These are phyloP conservation scores for Rhizoclosmatium sp. DNA, from an alignment of 192 early-diverging fungal species.

Conservation along the genomic window DNA sequence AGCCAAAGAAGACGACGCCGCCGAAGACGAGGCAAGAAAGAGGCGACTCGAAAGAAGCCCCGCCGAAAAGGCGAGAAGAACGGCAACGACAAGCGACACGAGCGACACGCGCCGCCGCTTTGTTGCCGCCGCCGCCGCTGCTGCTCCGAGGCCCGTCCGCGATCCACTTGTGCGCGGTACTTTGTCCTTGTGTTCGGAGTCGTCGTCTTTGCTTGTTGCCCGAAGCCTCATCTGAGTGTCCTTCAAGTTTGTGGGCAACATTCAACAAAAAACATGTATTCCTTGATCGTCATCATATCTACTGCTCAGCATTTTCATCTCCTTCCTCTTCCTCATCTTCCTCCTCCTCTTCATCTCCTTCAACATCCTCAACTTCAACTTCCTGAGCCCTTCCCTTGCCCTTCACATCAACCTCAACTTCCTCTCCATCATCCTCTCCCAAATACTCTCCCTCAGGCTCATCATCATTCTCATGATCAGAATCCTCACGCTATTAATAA, in stretches of 20 bases:
- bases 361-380: constrained; percentile 83
- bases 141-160: too few species aligned
- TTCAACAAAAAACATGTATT: too few species aligned
- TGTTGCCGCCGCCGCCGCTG: background rate
- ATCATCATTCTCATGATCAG: constrained; percentile 66
- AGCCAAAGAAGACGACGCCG: too few species aligned
- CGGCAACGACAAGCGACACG: background rate
- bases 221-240: background rate
- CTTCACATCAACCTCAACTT: constrained; percentile 38
- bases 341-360: constrained; percentile 68
- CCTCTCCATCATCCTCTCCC: constrained; percentile 44
- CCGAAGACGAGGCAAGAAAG: background rate
- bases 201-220: background rate
- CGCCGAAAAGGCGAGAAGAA: background rate
- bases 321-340: constrained; percentile 9
- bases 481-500: constrained; percentile 61
- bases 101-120: background rate
- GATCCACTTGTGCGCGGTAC: background rate
- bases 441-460: constrained; percentile 41
- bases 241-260: too few species aligned
- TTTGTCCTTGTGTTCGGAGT: background rate
- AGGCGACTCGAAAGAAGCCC: background rate
- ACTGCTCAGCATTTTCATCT: background rate
- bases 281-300: too few species aligned
- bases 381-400: constrained; percentile 41